A percentile compares a stretch with the other conserved stretches of the same genome.
phyloP scores from a whole-genome alignment of 306 rosid genomes.

The Quercus agrifolia region DNA sequence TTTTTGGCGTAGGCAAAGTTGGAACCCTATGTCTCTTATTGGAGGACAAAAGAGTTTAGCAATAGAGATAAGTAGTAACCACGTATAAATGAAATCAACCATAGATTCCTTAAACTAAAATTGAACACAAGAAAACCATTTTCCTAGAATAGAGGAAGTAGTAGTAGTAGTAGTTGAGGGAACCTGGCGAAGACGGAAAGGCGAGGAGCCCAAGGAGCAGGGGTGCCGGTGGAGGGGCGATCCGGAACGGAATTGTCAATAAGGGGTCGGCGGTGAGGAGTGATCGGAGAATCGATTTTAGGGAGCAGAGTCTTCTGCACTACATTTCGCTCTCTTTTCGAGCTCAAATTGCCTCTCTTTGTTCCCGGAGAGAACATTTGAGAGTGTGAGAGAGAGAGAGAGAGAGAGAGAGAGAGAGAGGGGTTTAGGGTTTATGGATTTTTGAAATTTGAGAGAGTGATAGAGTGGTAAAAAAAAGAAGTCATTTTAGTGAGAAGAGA shows the following conservation, averaged over 20 bases:
- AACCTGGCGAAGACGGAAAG: constrained; percentile 90
- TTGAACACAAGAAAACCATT: too few species aligned
- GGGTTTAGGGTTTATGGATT: constrained; percentile 36
- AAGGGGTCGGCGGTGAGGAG: constrained; percentile 42
- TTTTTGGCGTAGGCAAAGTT: too few species aligned
- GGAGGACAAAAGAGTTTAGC: too few species aligned
- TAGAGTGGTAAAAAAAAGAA: neutral
- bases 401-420: neutral
- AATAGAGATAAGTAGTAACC: too few species aligned
- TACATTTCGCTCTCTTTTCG: constrained; percentile 16
- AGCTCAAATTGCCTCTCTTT: constrained; percentile 49
- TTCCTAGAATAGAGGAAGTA: too few species aligned
- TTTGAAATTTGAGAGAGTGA: neutral
- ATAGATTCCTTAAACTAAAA: too few species aligned
- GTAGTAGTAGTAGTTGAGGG: neutral
- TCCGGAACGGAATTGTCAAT: constrained; percentile 45
- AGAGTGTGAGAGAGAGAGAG: neutral
- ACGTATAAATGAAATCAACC: too few species aligned
- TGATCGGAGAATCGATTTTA: constrained; percentile 47
- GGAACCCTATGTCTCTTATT: too few species aligned
- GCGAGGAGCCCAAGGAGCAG: constrained; percentile 98
- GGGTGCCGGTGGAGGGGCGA: constrained; percentile 89
- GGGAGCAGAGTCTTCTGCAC: constrained; percentile 20
- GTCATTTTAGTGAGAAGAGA: too few species aligned
- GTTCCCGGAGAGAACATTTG: constrained; percentile 75